Percentiles rank a stretch among this genome's conserved stretches.
Conservation (phyloP, 352 stramenopile species). For the Phytopythium delawarense region DNA sequence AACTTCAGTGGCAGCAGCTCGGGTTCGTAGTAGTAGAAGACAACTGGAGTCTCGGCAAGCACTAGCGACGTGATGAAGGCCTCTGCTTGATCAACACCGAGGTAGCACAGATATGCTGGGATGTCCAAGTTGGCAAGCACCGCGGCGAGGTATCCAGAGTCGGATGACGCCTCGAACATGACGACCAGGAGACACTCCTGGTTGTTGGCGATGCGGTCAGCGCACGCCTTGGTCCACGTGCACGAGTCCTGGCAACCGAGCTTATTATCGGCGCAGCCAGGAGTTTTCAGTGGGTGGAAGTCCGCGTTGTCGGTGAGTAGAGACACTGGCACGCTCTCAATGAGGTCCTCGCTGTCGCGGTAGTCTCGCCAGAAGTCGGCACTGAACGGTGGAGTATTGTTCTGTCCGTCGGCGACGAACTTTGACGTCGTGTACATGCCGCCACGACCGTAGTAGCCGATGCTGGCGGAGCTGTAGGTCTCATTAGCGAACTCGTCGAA, state of each 20-base stretch:
- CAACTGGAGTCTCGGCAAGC: conserved; percentile 19
- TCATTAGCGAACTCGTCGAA: conserved; percentile 27
- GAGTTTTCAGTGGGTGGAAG: conserved; percentile 22
- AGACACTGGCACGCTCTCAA: conserved; percentile 20
- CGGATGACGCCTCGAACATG: conserved; percentile 31
- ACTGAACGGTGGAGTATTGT: conserved; percentile 18
- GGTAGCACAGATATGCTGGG: conserved; percentile 38
- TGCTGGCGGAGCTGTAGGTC: conserved; percentile 24
- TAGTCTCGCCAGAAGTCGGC: conserved; percentile 57
- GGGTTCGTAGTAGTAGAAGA: conserved; percentile 53
- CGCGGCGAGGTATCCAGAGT: conserved; percentile 37
- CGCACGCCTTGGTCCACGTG: conserved; percentile 39
- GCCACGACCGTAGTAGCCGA: conserved; percentile 33
- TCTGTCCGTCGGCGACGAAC: conserved; percentile 29
- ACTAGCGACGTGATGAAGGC: conserved; percentile 27
- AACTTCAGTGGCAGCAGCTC: conserved; percentile 34
- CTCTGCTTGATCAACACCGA: conserved; percentile 16
- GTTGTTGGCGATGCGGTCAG: conserved; percentile 17
- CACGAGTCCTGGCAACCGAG: conserved; percentile 42
- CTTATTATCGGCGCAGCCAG: conserved; percentile 16
- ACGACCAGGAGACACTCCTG: conserved; percentile 39
- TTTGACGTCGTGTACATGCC: conserved; percentile 36
- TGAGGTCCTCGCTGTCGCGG: conserved; percentile 19
- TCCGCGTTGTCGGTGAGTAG: conserved; percentile 16
- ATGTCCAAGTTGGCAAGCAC: conserved; percentile 36